Evolutionary conservation across 163 green algal species (phyloP).

Genomic region (Chlamydomonas reinhardtii): DNA sequence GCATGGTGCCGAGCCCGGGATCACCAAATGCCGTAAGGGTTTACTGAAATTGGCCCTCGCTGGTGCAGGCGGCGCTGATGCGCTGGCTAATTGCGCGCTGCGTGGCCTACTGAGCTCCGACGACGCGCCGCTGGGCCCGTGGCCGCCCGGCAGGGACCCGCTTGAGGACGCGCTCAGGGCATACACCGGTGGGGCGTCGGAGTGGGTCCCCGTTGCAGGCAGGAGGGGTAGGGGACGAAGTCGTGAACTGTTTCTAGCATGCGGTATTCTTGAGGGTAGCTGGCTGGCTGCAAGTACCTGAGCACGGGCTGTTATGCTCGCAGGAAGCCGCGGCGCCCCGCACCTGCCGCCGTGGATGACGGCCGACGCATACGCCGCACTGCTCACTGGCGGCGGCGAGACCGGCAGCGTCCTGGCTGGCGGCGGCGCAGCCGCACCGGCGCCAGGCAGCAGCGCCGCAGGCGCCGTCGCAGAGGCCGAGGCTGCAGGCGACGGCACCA

Average conservation of each 20-base stretch:
- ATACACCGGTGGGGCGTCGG: conserved; percentile 55
- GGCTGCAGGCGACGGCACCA: neutral
- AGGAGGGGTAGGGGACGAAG: neutral
- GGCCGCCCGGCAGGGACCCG: conserved; percentile 69
- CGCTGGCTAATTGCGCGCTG: conserved; percentile 55
- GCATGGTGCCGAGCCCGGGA: too few species aligned
- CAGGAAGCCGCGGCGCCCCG: conserved; percentile 71
- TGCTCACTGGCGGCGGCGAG: neutral
- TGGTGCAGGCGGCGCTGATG: conserved; percentile 45
- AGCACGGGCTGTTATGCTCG: neutral
- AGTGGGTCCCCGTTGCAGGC: too few species aligned
- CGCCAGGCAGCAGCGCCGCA: neutral
- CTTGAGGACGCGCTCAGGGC: conserved; percentile 78
- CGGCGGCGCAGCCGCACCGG: neutral
- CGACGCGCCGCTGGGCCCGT: conserved; percentile 82
- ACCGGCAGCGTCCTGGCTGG: neutral
- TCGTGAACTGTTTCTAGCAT: too few species aligned
- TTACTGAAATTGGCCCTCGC: too few species aligned
- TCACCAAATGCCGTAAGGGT: too few species aligned
- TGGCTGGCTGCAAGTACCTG: too few species aligned
- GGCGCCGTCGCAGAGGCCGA: neutral
- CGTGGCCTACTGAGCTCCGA: conserved; percentile 68
- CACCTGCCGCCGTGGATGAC: conserved; percentile 73
- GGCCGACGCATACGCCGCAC: conserved; percentile 11
- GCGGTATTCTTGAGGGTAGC: too few species aligned